Evolutionary conservation across 2,329 filamentous ascomycete genomes (phyloP).

Genomic region (Microsporum canis): DNA sequence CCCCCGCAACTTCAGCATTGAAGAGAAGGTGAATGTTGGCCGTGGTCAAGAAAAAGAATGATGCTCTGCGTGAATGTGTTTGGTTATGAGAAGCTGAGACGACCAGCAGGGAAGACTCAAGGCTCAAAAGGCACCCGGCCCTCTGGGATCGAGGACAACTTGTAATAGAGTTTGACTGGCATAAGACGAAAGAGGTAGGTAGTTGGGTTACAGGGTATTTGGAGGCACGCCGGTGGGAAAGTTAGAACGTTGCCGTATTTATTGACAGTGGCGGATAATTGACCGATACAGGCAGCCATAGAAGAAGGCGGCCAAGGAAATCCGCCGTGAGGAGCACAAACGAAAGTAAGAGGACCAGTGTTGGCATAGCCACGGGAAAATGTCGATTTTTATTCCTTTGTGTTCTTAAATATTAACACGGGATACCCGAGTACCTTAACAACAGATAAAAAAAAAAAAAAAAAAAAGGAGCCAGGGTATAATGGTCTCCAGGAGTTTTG

Average conservation of each 20-base stretch:
- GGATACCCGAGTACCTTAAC: slow-evolving; percentile 4
- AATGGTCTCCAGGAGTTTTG: not conserved
- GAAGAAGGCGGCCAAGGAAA: not conserved
- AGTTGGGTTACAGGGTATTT: not conserved
- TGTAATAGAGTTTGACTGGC: slow-evolving; percentile 1
- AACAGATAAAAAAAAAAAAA: not conserved
- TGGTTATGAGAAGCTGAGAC: not conserved
- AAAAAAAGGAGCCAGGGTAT: not conserved
- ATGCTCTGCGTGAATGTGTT: not conserved
- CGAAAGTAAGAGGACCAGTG: slow-evolving; percentile 24
- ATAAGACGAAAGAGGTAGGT: slow-evolving; percentile 3
- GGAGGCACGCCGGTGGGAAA: slow-evolving; percentile 1
- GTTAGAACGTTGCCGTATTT: slow-evolving; percentile 2
- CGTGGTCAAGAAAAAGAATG: not conserved
- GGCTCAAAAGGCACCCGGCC: not conserved
- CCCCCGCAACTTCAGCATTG: not conserved
- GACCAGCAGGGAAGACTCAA: slow-evolving; percentile 1
- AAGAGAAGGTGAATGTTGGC: not conserved
- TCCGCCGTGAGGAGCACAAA: slow-evolving; percentile 1
- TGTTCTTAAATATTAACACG: not conserved
- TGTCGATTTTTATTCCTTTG: not conserved
- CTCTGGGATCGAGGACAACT: not conserved
- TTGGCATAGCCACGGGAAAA: slow-evolving; percentile 22
- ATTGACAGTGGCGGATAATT: not conserved
- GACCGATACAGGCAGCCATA: not conserved